These are phyloP conservation scores for Kernera saxatilis DNA, from an alignment of 345 rosid genomes.

Conservation along the genomic window DNA sequence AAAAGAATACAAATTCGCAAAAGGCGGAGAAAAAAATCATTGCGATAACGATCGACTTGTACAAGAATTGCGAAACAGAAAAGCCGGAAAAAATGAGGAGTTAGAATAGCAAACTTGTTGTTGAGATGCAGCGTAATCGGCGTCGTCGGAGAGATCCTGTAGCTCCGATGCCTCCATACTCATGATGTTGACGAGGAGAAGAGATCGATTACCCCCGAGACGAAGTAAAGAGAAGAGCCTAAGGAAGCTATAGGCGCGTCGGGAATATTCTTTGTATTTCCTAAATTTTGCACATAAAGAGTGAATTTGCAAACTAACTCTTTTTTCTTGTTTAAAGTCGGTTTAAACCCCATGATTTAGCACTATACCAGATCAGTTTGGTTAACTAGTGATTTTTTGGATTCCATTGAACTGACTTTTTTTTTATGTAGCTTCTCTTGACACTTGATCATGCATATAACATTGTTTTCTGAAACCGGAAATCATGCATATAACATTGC, in stretches of 20 bases:
- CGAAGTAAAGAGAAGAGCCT: constrained; percentile 13
- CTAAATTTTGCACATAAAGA: neutral
- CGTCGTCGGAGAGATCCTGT: constrained; percentile 92
- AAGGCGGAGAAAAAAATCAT: neutral
- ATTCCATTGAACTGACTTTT: too few species aligned
- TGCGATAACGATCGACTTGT: neutral
- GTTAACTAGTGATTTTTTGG: too few species aligned
- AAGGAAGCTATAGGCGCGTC: constrained; percentile 17
- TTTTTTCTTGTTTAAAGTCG: too few species aligned
- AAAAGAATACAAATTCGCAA: neutral
- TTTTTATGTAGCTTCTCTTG: too few species aligned
- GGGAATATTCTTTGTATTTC: constrained; percentile 13
- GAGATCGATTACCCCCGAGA: constrained; percentile 28
- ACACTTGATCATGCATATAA: too few species aligned
- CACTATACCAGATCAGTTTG: too few species aligned
- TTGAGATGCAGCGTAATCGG: constrained; percentile 91
- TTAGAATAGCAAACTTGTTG: constrained; percentile 48
- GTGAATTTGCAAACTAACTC: too few species aligned
- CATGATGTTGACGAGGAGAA: constrained; percentile 12
- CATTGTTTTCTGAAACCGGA: too few species aligned
- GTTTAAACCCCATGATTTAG: too few species aligned
- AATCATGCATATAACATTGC: too few species aligned
- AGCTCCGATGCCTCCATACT: constrained; percentile 76
- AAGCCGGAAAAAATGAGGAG: neutral
- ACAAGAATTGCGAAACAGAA: neutral